Evolutionary conservation across 495 filamentous ascomycete genomes (phyloP), one percentile per base, ranked within the genome.

Genomic region (Elaphomyces granulatus): DNA sequence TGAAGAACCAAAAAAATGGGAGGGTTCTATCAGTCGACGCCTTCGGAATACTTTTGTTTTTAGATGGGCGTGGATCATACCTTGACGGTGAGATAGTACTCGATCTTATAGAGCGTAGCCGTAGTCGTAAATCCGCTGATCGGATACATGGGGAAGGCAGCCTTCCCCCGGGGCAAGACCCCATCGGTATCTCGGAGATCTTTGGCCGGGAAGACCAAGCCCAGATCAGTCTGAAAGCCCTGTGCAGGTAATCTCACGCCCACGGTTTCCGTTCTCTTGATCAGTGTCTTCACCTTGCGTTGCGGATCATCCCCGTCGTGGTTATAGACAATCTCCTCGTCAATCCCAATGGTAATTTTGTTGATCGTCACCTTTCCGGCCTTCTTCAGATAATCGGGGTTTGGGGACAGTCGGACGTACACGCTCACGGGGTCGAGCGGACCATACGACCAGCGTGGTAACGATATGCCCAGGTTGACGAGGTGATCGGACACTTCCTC

Each of bases 271-370:
- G 82, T 81, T 45, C 87, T 79, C 50, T 83, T 87, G 16, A 82
- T 78, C 47, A 98, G 61, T 16, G 76, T 77, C 55, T 90, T 96
- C 54, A 85, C 65, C 55, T 93, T 96, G 47, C 82, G 81, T 19
- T 80, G 84, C 34, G 87, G 87, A 56, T 96, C 90, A 49, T 96
- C 90, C n/a, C 90, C 90, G 52, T 96, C 87, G 28, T 90, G 90
- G 48, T 98, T 96, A 61, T 83, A 98, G 15, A 86, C 86, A 37
- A 96, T 93, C 56, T 95, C 87, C 57, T 98, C 90, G 49, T 96
- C 90, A 49, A 98, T 94, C 9, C 75, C 78, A 26, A 95, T 80
- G 12, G 86, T 93, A 40, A 98, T 87, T 56, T 87, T 87, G 51
- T 81, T 78, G 55, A 98, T 93, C 38, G 87, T 90, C 36, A 98